A percentile compares a stretch with the other conserved stretches of the same genome.
These are phyloP conservation scores for Cytidiella melzeri DNA, from an alignment of 768 basidiomycete species.

Conservation along the genomic window DNA sequence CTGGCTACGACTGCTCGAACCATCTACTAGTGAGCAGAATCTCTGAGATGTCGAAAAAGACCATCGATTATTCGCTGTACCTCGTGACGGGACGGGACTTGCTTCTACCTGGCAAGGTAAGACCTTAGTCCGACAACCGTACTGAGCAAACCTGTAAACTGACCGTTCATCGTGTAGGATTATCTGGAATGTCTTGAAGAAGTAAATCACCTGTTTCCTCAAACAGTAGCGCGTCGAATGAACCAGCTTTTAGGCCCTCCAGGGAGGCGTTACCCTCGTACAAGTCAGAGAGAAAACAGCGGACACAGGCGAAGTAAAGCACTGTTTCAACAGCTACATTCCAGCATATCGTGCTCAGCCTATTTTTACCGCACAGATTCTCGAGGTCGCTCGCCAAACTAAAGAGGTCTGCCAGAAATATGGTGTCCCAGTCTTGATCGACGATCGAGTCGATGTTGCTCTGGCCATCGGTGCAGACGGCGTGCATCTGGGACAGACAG, in stretches of 20 bases:
- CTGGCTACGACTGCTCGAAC: not conserved
- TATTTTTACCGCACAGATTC: constrained; percentile 45
- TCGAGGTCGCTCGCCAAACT: constrained; percentile 61
- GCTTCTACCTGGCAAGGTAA: constrained; percentile 70
- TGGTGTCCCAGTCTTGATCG: constrained; percentile 79
- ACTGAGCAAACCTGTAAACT: too few species aligned
- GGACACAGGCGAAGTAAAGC: constrained; percentile 72
- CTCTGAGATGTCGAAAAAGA: not conserved
- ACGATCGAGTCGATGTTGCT: constrained; percentile 84
- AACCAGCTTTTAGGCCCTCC: constrained; percentile 47
- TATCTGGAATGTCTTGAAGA: constrained; percentile 73
- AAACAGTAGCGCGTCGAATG: not conserved
- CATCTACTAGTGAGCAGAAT: not conserved
- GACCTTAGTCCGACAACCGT: constrained; percentile 7
- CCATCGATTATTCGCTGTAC: constrained; percentile 65
- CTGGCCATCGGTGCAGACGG: constrained; percentile 72
- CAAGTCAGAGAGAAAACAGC: constrained; percentile 83
- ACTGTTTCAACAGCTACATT: not conserved
- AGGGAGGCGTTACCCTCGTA: constrained; percentile 85
- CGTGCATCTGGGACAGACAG: constrained; percentile 86
- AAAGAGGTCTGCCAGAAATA: constrained; percentile 72
- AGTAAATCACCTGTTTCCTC: constrained; percentile 30
- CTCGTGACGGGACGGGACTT: constrained; percentile 81
- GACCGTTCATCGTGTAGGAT: constrained; percentile 33
- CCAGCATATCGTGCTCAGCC: not conserved